Conservation (phyloP, 2,329 filamentous ascomycete genomes). For the Rhytidhysteron rufulum region DNA sequence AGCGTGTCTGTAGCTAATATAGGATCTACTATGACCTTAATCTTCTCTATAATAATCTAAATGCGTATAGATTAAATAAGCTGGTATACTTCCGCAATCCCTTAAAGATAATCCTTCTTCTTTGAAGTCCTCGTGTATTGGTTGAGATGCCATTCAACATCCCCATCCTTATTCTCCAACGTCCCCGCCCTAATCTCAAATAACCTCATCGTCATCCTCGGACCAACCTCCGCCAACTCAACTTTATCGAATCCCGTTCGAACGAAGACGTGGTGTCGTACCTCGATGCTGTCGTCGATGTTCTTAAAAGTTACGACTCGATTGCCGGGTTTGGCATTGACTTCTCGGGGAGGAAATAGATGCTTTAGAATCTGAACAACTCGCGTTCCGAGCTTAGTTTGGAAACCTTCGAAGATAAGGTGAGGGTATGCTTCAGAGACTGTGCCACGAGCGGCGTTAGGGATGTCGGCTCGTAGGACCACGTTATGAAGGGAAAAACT, state of each 20-base stretch:
- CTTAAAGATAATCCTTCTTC: constrained; percentile 95
- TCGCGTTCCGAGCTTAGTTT: constrained; percentile 71
- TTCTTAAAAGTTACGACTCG: constrained; percentile 93
- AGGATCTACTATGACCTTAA: too few relatives aligned
- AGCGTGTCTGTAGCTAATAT: too few relatives aligned
- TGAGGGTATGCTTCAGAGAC: constrained; percentile 92
- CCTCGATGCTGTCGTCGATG: constrained; percentile 81
- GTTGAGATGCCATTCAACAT: constrained; percentile 93
- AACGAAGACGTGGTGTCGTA: constrained; percentile 91
- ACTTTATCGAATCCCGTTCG: constrained; percentile 87
- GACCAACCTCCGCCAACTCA: constrained; percentile 63
- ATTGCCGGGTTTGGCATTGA: constrained; percentile 74
- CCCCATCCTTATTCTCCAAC: constrained; percentile 89
- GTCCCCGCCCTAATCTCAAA: constrained; percentile 93
- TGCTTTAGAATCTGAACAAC: constrained; percentile 91
- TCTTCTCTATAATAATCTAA: too few relatives aligned
- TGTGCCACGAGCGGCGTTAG: constrained; percentile 79
- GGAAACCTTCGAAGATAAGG: constrained; percentile 93
- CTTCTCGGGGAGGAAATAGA: constrained; percentile 84
- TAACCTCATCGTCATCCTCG: constrained; percentile 92
- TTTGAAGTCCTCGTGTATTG: constrained; percentile 90
- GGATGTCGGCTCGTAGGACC: constrained; percentile 87
- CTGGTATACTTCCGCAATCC: too few relatives aligned
- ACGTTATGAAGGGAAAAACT: constrained; percentile 92
- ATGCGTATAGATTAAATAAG: too few relatives aligned